Percentiles rank a stretch among this genome's conserved stretches.
Conservation (phyloP, 2,329 filamentous ascomycete species). For the Fusarium equiseti region DNA sequence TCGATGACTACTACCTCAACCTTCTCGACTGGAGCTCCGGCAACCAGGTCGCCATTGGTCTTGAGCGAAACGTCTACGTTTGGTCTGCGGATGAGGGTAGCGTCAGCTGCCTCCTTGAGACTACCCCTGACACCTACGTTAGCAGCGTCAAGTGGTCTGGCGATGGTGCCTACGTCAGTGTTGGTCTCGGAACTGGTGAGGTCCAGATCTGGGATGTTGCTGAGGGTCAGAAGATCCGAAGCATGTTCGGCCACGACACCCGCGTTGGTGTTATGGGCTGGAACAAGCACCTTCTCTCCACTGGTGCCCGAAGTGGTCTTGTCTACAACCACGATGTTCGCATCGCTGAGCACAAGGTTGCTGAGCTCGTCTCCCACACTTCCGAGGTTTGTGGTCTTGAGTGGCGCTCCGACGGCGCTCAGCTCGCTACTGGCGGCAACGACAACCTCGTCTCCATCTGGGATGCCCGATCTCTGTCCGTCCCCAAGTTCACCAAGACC, state of each 20-base stretch:
- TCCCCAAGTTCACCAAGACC: slow-evolving; percentile 99
- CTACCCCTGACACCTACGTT: slow-evolving; percentile 90
- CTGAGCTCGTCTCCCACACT: slow-evolving; percentile 95
- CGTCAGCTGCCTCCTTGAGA: slow-evolving; percentile 90
- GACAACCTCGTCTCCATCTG: slow-evolving; percentile 99
- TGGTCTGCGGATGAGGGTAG: slow-evolving; percentile 96
- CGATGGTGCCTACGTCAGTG: slow-evolving; percentile 95
- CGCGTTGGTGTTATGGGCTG: slow-evolving; percentile 98
- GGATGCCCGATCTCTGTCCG: slow-evolving; percentile 92
- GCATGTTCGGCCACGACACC: slow-evolving; percentile 97
- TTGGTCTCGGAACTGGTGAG: slow-evolving; percentile 93
- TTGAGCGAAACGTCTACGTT: slow-evolving; percentile 97
- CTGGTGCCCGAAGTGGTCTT: slow-evolving; percentile 91
- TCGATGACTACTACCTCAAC: slow-evolving; percentile 99
- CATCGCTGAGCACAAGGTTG: slow-evolving; percentile 96
- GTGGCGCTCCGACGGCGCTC: slow-evolving; percentile 95
- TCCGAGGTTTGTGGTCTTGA: slow-evolving; percentile 98
- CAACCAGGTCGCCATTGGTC: slow-evolving; percentile 97
- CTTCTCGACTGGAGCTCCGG: slow-evolving; percentile 97
- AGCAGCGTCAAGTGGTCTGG: slow-evolving; percentile 99
- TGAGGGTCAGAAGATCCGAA: slow-evolving; percentile 93
- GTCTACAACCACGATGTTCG: slow-evolving; percentile 99
- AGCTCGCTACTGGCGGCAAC: slow-evolving; percentile 97
- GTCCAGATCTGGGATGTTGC: slow-evolving; percentile 99
- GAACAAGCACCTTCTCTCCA: slow-evolving; percentile 98